phyloP scores from a whole-genome alignment of 2,329 filamentous ascomycete species.

The Septoria petroselini region DNA sequence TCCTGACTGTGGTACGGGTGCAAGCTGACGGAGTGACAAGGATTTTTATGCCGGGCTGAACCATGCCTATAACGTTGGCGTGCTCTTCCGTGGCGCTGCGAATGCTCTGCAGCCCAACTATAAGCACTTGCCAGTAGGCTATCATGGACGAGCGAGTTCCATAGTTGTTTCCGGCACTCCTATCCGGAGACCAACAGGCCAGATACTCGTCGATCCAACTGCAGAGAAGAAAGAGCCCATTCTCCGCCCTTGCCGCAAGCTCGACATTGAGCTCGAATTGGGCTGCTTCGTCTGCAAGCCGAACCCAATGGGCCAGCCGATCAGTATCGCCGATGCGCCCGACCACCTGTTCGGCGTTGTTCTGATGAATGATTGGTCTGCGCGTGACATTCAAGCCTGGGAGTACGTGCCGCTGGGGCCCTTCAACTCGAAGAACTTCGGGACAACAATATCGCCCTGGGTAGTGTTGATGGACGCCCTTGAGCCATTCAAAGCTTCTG shows the following conservation, averaged over 20 bases:
- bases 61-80: conserved; percentile 71
- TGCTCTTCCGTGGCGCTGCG: conserved; percentile 67
- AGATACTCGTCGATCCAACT: conserved; percentile 64
- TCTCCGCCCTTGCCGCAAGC: conserved; percentile 61
- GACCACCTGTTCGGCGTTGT: conserved; percentile 75
- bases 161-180: conserved; percentile 71
- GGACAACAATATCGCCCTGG: conserved; percentile 74
- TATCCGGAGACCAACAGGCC: conserved; percentile 70
- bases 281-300: conserved; percentile 68
- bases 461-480: conserved; percentile 74
- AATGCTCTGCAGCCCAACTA: conserved; percentile 80
- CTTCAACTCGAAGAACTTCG: conserved; percentile 83
- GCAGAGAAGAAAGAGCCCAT: conserved; percentile 61
- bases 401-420: conserved; percentile 76
- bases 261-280: conserved; percentile 79
- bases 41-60: conserved; percentile 81
- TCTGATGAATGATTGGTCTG: conserved; percentile 84
- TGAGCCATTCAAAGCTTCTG: conserved; percentile 63
- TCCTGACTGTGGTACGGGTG: too few relatives aligned
- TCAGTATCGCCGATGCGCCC: conserved; percentile 63
- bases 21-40: conserved; percentile 42
- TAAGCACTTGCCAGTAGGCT: conserved; percentile 74
- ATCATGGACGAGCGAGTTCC: conserved; percentile 74
- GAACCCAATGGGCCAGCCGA: conserved; percentile 62
- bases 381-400: conserved; percentile 77